Percentiles rank a stretch among this genome's conserved stretches.
These are phyloP conservation scores for Rutstroemia sp. DNA, from an alignment of 2,329 filamentous ascomycete genomes.

Conservation along the genomic window DNA sequence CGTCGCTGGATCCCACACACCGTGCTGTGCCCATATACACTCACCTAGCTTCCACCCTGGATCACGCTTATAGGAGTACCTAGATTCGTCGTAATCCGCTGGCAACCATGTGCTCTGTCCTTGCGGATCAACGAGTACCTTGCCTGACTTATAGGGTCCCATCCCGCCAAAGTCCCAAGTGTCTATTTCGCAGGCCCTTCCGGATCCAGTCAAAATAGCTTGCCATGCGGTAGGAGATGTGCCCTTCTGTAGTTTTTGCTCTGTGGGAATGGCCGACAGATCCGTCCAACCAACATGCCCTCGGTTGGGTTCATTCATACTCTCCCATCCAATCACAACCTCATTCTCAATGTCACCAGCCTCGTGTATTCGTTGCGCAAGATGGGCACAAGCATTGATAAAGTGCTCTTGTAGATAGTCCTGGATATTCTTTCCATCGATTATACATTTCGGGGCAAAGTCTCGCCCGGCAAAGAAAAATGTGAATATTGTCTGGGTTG, in stretches of 20 bases:
- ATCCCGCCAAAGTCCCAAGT: constrained; percentile 92
- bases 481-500: constrained; percentile 85
- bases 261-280: constrained; percentile 70
- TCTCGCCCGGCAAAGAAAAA: constrained; percentile 86
- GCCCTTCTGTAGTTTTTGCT: constrained; percentile 87
- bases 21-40: constrained; percentile 95
- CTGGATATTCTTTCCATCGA: constrained; percentile 92
- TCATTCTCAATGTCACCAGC: constrained; percentile 83
- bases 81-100: constrained; percentile 72
- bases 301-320: constrained; percentile 87
- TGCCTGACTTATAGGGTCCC: constrained; percentile 84
- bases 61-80: constrained; percentile 87
- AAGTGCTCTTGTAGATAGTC: constrained; percentile 90
- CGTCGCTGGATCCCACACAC: constrained; percentile 79
- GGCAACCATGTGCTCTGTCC: constrained; percentile 81
- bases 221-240: constrained; percentile 94
- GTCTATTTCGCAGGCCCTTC: constrained; percentile 80
- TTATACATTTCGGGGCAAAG: constrained; percentile 93
- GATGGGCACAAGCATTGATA: constrained; percentile 67
- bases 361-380: constrained; percentile 79
- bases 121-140: constrained; percentile 76
- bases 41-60: constrained; percentile 86
- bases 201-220: constrained; percentile 83
- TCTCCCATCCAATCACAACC: constrained; percentile 92
- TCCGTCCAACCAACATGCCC: constrained; percentile 81